Conservation (phyloP, 2,329 filamentous ascomycete genomes). For the Xylariaceae sp. region DNA sequence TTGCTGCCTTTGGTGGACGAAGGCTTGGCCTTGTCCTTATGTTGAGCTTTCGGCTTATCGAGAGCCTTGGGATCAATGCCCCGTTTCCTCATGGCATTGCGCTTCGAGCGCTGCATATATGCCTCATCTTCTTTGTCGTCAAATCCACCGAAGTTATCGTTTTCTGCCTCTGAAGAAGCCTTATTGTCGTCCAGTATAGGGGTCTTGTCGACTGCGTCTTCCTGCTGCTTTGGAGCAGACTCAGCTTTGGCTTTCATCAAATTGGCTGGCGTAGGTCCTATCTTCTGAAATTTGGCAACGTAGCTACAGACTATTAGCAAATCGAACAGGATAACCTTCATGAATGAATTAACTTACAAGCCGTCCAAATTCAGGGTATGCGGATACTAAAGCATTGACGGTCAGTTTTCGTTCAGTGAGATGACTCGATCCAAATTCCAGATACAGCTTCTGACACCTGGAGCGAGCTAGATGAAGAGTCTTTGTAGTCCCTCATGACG, state of each 20-base stretch:
- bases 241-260: slow-evolving; percentile 39
- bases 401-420: background rate
- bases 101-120: slow-evolving; percentile 69
- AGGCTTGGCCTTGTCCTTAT: background rate
- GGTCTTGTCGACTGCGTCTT: slow-evolving; percentile 61
- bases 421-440: background rate
- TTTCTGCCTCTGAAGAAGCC: slow-evolving; percentile 38
- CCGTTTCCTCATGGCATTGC: slow-evolving; percentile 67
- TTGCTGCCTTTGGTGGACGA: background rate
- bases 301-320: slow-evolving; percentile 33
- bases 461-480: background rate
- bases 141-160: slow-evolving; percentile 65
- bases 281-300: slow-evolving; percentile 96
- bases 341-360: slow-evolving; percentile 55
- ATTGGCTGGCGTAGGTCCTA: slow-evolving; percentile 66
- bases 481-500: background rate
- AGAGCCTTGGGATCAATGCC: slow-evolving; percentile 67
- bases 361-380: slow-evolving; percentile 81
- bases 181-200: slow-evolving; percentile 53
- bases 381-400: slow-evolving; percentile 10
- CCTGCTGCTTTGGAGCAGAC: slow-evolving; percentile 31
- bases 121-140: slow-evolving; percentile 68
- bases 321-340: background rate
- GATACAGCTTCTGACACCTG: background rate
- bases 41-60: slow-evolving; percentile 32